Evolutionary conservation across 2,329 filamentous ascomycete genomes (phyloP).

Genomic region (Phoma sp.): DNA sequence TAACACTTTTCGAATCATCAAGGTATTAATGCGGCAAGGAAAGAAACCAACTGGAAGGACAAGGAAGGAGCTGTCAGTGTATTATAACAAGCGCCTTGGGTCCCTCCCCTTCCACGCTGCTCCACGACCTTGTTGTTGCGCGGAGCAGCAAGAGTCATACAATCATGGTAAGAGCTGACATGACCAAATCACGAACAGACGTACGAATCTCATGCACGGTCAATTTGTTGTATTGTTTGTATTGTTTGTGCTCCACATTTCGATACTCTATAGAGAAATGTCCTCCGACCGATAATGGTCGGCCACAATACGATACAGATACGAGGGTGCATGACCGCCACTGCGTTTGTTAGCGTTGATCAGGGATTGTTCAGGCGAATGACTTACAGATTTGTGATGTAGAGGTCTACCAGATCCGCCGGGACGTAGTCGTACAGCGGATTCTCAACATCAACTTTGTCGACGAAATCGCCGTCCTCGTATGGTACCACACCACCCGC

Average conservation of each 20-base stretch:
- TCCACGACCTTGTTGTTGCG: no score
- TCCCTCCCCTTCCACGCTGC: no score
- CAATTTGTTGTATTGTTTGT: not conserved
- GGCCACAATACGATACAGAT: slow-evolving; percentile 73
- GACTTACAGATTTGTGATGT: slow-evolving; percentile 83
- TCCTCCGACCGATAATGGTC: slow-evolving; percentile 80
- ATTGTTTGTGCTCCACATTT: not conserved
- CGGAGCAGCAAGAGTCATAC: no score
- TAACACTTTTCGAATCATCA: no score
- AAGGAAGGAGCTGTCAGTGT: no score
- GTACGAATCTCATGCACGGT: not conserved
- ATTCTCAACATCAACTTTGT: slow-evolving; percentile 77
- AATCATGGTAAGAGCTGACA: no score
- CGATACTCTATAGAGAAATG: slow-evolving; percentile 57
- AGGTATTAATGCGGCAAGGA: no score
- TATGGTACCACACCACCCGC: slow-evolving; percentile 77
- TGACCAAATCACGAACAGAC: no score
- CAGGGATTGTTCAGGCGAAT: slow-evolving; percentile 15
- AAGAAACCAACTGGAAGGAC: no score
- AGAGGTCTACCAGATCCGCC: slow-evolving; percentile 75
- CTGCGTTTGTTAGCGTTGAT: slow-evolving; percentile 47
- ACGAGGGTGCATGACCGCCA: slow-evolving; percentile 71
- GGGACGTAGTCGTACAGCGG: slow-evolving; percentile 84
- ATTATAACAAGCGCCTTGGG: no score
- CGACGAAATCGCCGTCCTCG: slow-evolving; percentile 78